A percentile compares a stretch with the other conserved stretches of the same genome.
Conservation (phyloP, 306 rosid genomes). For the Cicer chorassanicum region DNA sequence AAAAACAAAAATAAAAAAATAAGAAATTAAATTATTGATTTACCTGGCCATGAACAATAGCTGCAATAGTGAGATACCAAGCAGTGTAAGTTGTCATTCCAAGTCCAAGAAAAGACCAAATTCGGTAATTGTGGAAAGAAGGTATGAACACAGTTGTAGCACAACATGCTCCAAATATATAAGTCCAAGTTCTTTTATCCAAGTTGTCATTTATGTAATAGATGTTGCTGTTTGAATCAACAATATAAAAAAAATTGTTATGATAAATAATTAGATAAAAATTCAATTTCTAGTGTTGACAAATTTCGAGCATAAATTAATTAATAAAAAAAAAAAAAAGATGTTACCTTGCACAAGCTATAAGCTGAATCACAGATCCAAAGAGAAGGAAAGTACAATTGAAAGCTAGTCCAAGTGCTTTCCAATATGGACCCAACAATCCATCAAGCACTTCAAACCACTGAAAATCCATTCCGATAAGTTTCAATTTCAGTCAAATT, state of each 20-base stretch:
- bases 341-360: slow-evolving; percentile 93
- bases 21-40: background rate
- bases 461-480: slow-evolving; percentile 55
- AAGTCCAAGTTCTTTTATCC: slow-evolving; percentile 98
- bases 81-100: slow-evolving; percentile 99
- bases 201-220: slow-evolving; percentile 86
- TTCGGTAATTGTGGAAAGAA: slow-evolving; percentile 93
- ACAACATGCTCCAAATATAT: slow-evolving; percentile 97
- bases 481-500: slow-evolving; percentile 29
- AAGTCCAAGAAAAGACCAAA: slow-evolving; percentile 97
- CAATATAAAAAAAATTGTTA: slow-evolving; percentile 31
- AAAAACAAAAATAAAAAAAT: too few species aligned
- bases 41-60: slow-evolving; percentile 87
- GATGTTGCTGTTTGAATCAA: slow-evolving; percentile 69
- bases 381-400: slow-evolving; percentile 96
- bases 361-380: slow-evolving; percentile 98
- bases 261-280: background rate
- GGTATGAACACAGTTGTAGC: slow-evolving; percentile 98
- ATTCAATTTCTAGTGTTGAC: slow-evolving; percentile 27
- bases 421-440: slow-evolving; percentile 88
- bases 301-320: background rate
- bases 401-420: slow-evolving; percentile 89
- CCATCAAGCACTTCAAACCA: slow-evolving; percentile 99
- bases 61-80: slow-evolving; percentile 81
- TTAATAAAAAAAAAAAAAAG: background rate